These are phyloP conservation scores for Scheffersomyces illinoinensis DNA, from an alignment of 1,139 yeast genomes.

Conservation along the genomic window DNA sequence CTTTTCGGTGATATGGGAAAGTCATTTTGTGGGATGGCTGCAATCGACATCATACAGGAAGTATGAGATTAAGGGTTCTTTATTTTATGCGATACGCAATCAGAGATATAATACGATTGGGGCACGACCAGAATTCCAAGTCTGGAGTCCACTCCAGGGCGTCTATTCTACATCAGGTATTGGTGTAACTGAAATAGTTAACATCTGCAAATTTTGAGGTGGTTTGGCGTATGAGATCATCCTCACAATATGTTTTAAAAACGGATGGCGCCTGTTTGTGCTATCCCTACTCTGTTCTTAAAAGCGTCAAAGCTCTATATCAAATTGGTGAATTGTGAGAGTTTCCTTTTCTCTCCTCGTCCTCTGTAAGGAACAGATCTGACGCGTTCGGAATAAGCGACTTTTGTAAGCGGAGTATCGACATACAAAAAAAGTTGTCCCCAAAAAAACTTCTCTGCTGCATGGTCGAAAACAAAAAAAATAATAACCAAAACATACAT, in stretches of 20 bases:
- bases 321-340: not conserved
- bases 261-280: not conserved
- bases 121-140: not conserved
- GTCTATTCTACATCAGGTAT: not conserved
- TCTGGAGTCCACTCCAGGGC: not conserved
- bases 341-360: not conserved
- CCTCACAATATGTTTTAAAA: not conserved
- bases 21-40: not conserved
- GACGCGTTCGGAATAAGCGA: not conserved
- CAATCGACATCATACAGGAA: not conserved
- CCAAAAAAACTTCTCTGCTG: not conserved
- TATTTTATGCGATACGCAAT: not conserved
- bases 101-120: not conserved
- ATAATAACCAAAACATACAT: not conserved
- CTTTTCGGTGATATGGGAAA: no score
- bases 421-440: not conserved
- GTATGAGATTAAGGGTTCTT: not conserved
- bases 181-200: not conserved
- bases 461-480: not conserved
- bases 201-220: not conserved
- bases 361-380: not conserved
- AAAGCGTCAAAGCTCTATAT: not conserved
- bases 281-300: not conserved
- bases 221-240: not conserved
- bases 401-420: not conserved